Evolutionary conservation across 1,139 yeast species (phyloP).

Genomic region (Sugiyamaella novakii): DNA sequence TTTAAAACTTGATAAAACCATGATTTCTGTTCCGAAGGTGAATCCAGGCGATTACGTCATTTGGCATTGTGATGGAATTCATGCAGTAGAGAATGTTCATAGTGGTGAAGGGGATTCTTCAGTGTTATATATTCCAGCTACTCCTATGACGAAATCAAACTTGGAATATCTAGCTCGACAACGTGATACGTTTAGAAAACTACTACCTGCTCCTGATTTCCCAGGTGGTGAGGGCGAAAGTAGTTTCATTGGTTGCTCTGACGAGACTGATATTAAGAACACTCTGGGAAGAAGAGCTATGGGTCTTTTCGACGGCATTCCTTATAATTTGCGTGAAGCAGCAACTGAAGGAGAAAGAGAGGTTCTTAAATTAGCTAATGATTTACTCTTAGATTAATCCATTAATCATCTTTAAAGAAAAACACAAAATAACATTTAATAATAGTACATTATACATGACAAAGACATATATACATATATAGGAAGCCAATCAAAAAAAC

Average conservation of each 20-base stretch:
- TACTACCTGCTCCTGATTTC: slow-evolving; percentile 44
- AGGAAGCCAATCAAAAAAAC: not conserved
- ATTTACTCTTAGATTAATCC: slow-evolving; percentile 4
- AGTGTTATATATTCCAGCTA: slow-evolving; percentile 46
- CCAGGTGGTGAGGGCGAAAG: slow-evolving; percentile 42
- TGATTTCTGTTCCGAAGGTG: slow-evolving; percentile 35
- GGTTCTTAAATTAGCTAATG: slow-evolving; percentile 4
- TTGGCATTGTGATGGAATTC: slow-evolving; percentile 55
- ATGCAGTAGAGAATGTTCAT: slow-evolving; percentile 52
- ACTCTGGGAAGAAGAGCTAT: slow-evolving; percentile 23
- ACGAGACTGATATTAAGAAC: slow-evolving; percentile 18
- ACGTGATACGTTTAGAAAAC: slow-evolving; percentile 38
- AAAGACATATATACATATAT: slow-evolving; percentile 4
- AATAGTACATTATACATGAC: slow-evolving; percentile 15
- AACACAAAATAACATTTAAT: slow-evolving; percentile 1
- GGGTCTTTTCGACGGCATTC: slow-evolving; percentile 20
- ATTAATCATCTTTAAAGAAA: too few relatives aligned
- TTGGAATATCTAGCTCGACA: slow-evolving; percentile 38
- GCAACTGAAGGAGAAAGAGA: slow-evolving; percentile 15
- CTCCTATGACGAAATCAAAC: slow-evolving; percentile 39
- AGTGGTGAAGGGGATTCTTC: slow-evolving; percentile 46
- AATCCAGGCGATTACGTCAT: slow-evolving; percentile 48
- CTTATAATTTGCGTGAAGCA: slow-evolving; percentile 19
- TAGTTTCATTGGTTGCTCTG: slow-evolving; percentile 22
- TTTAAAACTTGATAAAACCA: slow-evolving; percentile 31